Base-by-base conservation (phyloP, 306 rosid genomes). In the Alnus glutinosa region DNA sequence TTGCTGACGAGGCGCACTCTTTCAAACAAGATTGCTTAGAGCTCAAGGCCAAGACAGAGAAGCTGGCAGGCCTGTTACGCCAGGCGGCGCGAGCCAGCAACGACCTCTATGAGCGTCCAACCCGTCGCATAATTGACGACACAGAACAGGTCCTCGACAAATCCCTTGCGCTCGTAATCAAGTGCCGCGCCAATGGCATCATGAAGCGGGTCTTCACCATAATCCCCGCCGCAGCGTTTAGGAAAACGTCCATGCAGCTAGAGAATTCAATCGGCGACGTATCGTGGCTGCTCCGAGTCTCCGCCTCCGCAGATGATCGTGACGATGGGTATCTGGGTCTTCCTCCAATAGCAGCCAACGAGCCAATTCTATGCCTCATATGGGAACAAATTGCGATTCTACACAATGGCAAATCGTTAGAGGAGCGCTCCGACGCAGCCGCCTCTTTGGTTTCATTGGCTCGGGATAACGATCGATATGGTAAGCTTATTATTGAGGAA, bases 51-150 rank as follows among this genome's bases (percentile, higher is more conserved):
- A 92, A 89, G 55, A 89, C 97, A 0, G 95, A 90, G 80, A 90
- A 89, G 75, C 90, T 92, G 0, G 97, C 97, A 1, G 89, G 59
- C 34, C 95, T 92, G 44, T 90, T 92, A 70, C 93, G 97, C 2
- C 95, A 87, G 55, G 95, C 97, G 0, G 95, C 97, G 0, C 84
- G 95, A 30, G 91, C 87, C 23, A 87, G 95, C 89, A 87, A 36
- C 52, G 97, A 92, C 8, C 89, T 92, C 42, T 92, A 92, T 69
- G 97, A 92, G 72, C 90, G 95, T 6, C 97, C 97, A 4, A 92
- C 97, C 0, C 80, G 91, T 0, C 93, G 95, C 18, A 92, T 92
- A 77, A 90, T 92, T 34, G 97, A 89, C 52, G 92, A 90, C 78
- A 90, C 93, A 16, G 93, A 92, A 51, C 91, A 89, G 37, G 93